Conservation (phyloP, 768 basidiomycete genomes). For the Pulveroboletus sp. region DNA sequence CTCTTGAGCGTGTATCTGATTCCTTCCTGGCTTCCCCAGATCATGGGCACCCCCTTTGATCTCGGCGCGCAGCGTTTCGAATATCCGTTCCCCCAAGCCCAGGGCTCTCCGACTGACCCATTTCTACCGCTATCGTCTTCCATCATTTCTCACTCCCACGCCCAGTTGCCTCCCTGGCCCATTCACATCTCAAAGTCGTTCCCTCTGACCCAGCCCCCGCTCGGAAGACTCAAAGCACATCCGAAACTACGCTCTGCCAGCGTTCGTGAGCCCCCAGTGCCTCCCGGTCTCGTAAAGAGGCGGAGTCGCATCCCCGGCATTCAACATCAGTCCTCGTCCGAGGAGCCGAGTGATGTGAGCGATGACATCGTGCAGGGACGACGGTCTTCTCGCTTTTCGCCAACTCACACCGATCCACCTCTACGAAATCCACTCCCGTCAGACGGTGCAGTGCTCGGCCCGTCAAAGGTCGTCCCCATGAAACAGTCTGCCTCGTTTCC, state of each 20-base stretch:
- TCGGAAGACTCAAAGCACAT: conserved; percentile 24
- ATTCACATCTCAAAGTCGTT: conserved; percentile 29
- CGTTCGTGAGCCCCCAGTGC: conserved; percentile 29
- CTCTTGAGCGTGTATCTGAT: not conserved
- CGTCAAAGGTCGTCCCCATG: conserved; percentile 1
- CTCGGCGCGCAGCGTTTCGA: conserved; percentile 31
- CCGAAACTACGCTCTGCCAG: conserved; percentile 27
- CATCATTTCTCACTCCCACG: conserved; percentile 20
- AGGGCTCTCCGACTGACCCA: conserved; percentile 27
- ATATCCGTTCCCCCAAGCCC: conserved; percentile 29
- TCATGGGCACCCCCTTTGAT: conserved; percentile 33
- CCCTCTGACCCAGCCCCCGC: conserved; percentile 27
- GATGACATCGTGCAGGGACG: conserved; percentile 15
- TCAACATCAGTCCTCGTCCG: conserved; percentile 25
- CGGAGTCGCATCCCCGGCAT: conserved; percentile 20
- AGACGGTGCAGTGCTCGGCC: not conserved
- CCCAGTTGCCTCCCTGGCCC: conserved; percentile 24
- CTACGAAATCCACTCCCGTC: not conserved
- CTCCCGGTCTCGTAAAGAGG: conserved; percentile 29
- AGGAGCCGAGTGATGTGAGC: conserved; percentile 25
- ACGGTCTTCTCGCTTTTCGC: conserved; percentile 3
- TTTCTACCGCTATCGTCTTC: conserved; percentile 23
- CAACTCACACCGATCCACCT: not conserved
- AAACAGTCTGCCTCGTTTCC: conserved; percentile 11
- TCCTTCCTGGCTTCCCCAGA: conserved; percentile 13